phyloP scores from a whole-genome alignment of 345 rosid species.

The Crucihimalaya himalaica region DNA sequence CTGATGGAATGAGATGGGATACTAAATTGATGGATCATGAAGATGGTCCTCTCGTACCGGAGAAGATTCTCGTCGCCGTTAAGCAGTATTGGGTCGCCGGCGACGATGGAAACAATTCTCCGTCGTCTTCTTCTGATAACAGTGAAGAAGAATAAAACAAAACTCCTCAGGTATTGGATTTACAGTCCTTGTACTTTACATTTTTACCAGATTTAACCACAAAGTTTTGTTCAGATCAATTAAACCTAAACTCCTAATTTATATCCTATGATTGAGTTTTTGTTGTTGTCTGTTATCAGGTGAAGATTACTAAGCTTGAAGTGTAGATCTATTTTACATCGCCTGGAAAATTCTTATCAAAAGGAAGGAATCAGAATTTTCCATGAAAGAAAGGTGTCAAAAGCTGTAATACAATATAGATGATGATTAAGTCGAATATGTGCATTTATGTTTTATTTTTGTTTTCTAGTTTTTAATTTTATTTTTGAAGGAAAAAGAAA shows the following conservation, averaged over 20 bases:
- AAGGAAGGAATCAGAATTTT: slow-evolving; percentile 28
- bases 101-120: slow-evolving; percentile 53
- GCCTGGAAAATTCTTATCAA: slow-evolving; percentile 24
- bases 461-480: slow-evolving; percentile 6
- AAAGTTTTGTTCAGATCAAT: slow-evolving; percentile 13
- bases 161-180: slow-evolving; percentile 26
- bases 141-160: slow-evolving; percentile 31
- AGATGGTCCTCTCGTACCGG: slow-evolving; percentile 93
- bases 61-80: slow-evolving; percentile 70
- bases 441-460: slow-evolving; percentile 35
- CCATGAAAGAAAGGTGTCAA: slow-evolving; percentile 21
- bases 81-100: slow-evolving; percentile 93
- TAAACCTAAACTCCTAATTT: not conserved
- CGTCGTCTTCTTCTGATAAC: slow-evolving; percentile 33
- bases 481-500: not conserved
- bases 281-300: slow-evolving; percentile 15
- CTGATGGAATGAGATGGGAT: slow-evolving; percentile 91
- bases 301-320: slow-evolving; percentile 28
- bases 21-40: slow-evolving; percentile 87
- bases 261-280: not conserved
- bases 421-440: slow-evolving; percentile 30
- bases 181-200: slow-evolving; percentile 18
- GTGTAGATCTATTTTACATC: slow-evolving; percentile 22
- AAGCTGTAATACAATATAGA: slow-evolving; percentile 31
- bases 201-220: not conserved